phyloP scores from a whole-genome alignment of 2,329 filamentous ascomycete species.

The Xylariales sp. region DNA sequence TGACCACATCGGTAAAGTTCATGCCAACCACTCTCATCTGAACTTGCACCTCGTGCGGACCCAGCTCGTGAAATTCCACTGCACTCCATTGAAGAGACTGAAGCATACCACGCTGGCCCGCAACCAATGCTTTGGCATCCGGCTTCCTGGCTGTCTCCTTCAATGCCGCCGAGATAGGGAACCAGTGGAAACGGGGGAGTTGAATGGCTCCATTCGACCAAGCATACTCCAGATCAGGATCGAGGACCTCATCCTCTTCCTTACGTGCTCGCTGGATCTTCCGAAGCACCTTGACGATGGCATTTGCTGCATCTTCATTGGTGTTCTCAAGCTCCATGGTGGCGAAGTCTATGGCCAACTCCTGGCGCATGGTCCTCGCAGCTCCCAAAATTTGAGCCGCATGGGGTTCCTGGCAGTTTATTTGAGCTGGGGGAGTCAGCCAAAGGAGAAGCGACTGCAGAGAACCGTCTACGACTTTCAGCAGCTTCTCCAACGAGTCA shows the following conservation, averaged over 20 bases:
- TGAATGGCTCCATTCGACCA: background rate
- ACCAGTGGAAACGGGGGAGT: conserved; percentile 1
- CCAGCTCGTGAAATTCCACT: conserved; percentile 6
- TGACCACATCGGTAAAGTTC: conserved; percentile 16
- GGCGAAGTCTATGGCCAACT: background rate
- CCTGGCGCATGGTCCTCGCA: conserved; percentile 1
- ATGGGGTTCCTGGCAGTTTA: background rate
- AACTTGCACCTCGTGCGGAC: conserved; percentile 12
- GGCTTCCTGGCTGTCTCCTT: background rate
- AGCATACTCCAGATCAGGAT: background rate
- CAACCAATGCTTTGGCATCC: conserved; percentile 2
- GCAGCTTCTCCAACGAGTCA: background rate
- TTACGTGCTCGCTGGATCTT: conserved; percentile 18
- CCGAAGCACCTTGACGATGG: conserved; percentile 1
- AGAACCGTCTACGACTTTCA: background rate
- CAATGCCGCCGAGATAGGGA: background rate
- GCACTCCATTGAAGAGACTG: conserved; percentile 14
- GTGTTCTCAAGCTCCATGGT: background rate
- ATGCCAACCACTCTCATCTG: conserved; percentile 14
- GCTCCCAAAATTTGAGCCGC: background rate
- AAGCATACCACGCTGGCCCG: conserved; percentile 14
- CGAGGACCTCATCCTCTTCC: conserved; percentile 26
- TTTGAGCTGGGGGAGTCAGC: background rate
- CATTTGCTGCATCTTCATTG: background rate
- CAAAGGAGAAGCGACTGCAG: background rate